Evolutionary conservation across 2,329 filamentous ascomycete species (phyloP).

Genomic region (Colletotrichum cuscutae): DNA sequence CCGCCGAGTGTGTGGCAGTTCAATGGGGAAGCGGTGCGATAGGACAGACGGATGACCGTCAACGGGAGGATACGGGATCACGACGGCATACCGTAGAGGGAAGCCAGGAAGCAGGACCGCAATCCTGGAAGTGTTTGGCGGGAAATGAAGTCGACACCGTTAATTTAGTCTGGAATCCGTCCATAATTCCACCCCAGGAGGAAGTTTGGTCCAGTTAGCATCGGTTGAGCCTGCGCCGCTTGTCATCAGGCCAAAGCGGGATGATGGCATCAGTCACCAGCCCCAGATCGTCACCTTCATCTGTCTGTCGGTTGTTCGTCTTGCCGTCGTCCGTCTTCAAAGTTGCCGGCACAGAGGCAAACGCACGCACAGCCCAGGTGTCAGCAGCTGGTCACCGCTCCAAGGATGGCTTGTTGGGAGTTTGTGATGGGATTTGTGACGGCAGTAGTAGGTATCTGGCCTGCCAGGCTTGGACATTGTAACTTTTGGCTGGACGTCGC

Average conservation of each 20-base stretch:
- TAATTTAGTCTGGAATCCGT: conserved; percentile 22
- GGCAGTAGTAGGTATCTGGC: background rate
- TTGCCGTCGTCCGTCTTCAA: background rate
- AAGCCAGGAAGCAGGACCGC: background rate
- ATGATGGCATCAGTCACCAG: conserved; percentile 32
- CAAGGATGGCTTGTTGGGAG: conserved; percentile 7
- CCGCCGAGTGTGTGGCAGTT: conserved; percentile 26
- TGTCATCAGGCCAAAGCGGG: conserved; percentile 31
- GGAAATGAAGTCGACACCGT: conserved; percentile 12
- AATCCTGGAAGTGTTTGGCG: conserved; percentile 4
- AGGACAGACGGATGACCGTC: conserved; percentile 29
- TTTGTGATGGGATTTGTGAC: conserved; percentile 7
- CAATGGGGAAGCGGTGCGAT: conserved; percentile 12
- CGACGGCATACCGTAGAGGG: conserved; percentile 16
- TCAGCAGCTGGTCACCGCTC: conserved; percentile 28
- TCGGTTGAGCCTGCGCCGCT: conserved; percentile 17
- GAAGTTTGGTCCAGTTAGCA: conserved; percentile 17
- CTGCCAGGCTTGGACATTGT: conserved; percentile 25
- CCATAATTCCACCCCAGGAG: conserved; percentile 3
- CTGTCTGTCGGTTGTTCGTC: conserved; percentile 5
- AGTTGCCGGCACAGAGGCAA: conserved; percentile 17
- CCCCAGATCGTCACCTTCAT: conserved; percentile 19
- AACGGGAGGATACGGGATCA: conserved; percentile 17
- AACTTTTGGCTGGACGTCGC: conserved; percentile 16
- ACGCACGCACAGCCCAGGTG: conserved; percentile 25